Percentiles rank a stretch among this genome's conserved stretches.
Evolutionary conservation across 345 rosid species (phyloP).

Genomic region (Eucalyptus pumila): DNA sequence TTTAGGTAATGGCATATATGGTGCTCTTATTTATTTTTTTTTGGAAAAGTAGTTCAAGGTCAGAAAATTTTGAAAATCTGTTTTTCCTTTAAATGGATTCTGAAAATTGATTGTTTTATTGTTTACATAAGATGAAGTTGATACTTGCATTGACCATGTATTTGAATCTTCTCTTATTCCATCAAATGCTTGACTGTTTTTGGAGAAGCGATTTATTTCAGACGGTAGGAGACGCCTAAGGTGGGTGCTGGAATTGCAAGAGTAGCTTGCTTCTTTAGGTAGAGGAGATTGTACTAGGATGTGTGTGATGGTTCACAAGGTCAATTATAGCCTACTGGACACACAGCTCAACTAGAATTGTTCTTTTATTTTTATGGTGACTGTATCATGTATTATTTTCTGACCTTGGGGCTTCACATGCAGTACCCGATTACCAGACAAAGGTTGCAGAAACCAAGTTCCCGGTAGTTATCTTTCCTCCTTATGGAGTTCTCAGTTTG

Average conservation of each 20-base stretch:
- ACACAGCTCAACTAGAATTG: background rate
- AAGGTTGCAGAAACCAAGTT: conserved; percentile 75
- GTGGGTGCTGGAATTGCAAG: background rate
- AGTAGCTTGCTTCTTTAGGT: background rate
- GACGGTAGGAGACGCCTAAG: background rate
- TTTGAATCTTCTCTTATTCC: background rate
- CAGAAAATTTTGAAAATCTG: background rate
- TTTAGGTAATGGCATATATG: background rate
- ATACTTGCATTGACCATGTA: background rate
- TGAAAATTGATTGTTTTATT: background rate
- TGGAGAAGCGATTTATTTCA: background rate
- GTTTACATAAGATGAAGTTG: background rate
- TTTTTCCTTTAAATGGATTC: background rate
- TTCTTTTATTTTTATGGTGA: background rate
- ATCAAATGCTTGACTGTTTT: background rate
- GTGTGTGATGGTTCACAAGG: background rate
- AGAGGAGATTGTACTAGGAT: background rate
- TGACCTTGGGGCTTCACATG: conserved; percentile 1
- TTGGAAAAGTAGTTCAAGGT: background rate
- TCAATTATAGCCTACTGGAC: background rate
- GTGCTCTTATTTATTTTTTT: background rate
- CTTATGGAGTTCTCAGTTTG: background rate
- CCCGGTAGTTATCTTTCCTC: conserved; percentile 31
- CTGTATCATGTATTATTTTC: background rate
- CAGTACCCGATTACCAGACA: conserved; percentile 61